phyloP scores from a whole-genome alignment of 345 rosid species.

The Leavenworthia alabamica region DNA sequence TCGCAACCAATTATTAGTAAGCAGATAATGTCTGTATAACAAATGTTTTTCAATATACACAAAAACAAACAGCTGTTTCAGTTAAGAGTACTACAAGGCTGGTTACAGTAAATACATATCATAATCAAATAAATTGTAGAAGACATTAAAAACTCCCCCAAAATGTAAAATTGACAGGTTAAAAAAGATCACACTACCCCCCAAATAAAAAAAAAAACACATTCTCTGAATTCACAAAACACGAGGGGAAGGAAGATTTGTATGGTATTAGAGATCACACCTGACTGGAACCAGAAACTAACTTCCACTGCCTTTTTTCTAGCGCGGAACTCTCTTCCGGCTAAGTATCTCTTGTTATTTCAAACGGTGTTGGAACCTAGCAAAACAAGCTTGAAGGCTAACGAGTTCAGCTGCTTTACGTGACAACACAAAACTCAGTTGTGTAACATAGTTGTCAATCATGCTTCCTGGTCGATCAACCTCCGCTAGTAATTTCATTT shows the following conservation, averaged over 20 bases:
- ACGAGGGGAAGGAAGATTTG: constrained; percentile 9
- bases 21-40: too few species aligned
- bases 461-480: constrained; percentile 96
- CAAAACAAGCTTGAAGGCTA: constrained; percentile 91
- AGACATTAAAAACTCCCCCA: neutral
- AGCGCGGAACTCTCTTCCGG: constrained; percentile 66
- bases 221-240: constrained; percentile 25
- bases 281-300: too few species aligned
- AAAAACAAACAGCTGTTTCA: too few species aligned
- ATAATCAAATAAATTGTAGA: neutral
- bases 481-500: constrained; percentile 90
- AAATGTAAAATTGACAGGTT: constrained; percentile 6
- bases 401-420: constrained; percentile 93
- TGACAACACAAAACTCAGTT: constrained; percentile 82
- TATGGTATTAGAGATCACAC: constrained; percentile 24
- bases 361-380: constrained; percentile 92
- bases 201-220: neutral
- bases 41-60: too few species aligned
- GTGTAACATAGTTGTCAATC: constrained; percentile 86
- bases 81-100: too few species aligned
- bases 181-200: neutral
- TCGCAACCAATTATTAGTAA: neutral
- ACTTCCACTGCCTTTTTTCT: neutral
- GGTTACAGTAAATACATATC: constrained; percentile 23
- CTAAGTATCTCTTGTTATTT: constrained; percentile 90